phyloP scores from a whole-genome alignment of 176 grass and related monocot species.

The Aegilops umbellulata region DNA sequence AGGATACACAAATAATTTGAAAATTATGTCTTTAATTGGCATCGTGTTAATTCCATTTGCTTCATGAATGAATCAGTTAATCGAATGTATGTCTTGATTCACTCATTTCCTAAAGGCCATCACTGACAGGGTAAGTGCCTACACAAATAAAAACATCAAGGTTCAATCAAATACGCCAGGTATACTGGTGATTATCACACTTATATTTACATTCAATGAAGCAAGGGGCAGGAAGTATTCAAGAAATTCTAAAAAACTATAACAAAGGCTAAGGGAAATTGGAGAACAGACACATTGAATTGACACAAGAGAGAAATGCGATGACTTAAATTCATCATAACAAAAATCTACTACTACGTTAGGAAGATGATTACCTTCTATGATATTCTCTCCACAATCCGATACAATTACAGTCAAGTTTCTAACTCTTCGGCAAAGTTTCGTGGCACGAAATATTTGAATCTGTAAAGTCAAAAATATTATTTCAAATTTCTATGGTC shows the following conservation, averaged over 20 bases:
- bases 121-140: background rate
- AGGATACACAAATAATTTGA: background rate
- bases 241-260: background rate
- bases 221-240: background rate
- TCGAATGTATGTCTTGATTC: background rate
- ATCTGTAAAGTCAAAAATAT: background rate
- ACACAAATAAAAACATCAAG: background rate
- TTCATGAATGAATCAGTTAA: background rate
- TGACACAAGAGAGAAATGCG: background rate
- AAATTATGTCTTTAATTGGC: background rate
- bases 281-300: background rate
- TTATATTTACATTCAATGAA: background rate
- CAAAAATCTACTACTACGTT: background rate
- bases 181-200: background rate
- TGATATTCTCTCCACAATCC: background rate
- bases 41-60: background rate
- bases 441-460: background rate
- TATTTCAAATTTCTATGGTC: background rate
- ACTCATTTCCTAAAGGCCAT: slow-evolving; percentile 1
- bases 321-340: background rate
- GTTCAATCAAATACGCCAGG: background rate
- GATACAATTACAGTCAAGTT: background rate
- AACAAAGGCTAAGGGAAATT: background rate
- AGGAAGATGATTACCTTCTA: background rate
- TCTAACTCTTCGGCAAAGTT: background rate